A percentile compares a stretch with the other conserved stretches of the same genome.
These are phyloP conservation scores for Erythrophleum fordii DNA, from an alignment of 306 rosid genomes.

Conservation along the genomic window DNA sequence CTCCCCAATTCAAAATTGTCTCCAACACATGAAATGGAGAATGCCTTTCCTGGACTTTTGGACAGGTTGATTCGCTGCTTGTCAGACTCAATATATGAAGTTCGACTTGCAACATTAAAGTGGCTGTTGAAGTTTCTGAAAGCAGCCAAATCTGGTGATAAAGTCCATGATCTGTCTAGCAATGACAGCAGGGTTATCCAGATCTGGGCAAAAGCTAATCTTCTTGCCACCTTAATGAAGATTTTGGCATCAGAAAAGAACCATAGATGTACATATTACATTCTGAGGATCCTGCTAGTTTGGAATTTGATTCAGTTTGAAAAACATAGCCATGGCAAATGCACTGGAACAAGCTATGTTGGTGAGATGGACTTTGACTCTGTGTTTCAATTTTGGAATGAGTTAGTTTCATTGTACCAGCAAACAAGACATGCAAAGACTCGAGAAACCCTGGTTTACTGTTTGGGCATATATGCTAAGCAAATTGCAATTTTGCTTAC, in stretches of 20 bases:
- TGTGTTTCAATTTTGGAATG: conserved; percentile 76
- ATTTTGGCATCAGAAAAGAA: conserved; percentile 72
- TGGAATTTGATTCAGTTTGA: conserved; percentile 84
- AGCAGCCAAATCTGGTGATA: conserved; percentile 55
- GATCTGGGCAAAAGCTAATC: conserved; percentile 67
- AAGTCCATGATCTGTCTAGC: conserved; percentile 48
- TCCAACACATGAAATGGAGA: conserved; percentile 51
- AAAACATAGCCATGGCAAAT: conserved; percentile 45
- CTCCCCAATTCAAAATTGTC: conserved; percentile 46
- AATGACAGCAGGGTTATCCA: conserved; percentile 55
- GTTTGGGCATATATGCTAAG: conserved; percentile 78
- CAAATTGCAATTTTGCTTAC: conserved; percentile 59
- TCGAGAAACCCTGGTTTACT: conserved; percentile 70
- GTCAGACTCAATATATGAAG: conserved; percentile 85
- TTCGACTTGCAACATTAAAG: conserved; percentile 88
- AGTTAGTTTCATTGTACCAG: conserved; percentile 65
- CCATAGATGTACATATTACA: conserved; percentile 71
- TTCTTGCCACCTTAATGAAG: conserved; percentile 66
- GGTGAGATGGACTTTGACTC: conserved; percentile 75
- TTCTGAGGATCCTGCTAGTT: conserved; percentile 71
- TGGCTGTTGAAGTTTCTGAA: conserved; percentile 85
- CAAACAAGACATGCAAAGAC: conserved; percentile 78
- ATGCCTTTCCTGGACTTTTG: conserved; percentile 57
- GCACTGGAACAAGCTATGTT: conserved; percentile 57
- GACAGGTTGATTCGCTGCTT: conserved; percentile 71